Conservation (phyloP, 2,329 filamentous ascomycete species). For the Colletotrichum tropicale region DNA sequence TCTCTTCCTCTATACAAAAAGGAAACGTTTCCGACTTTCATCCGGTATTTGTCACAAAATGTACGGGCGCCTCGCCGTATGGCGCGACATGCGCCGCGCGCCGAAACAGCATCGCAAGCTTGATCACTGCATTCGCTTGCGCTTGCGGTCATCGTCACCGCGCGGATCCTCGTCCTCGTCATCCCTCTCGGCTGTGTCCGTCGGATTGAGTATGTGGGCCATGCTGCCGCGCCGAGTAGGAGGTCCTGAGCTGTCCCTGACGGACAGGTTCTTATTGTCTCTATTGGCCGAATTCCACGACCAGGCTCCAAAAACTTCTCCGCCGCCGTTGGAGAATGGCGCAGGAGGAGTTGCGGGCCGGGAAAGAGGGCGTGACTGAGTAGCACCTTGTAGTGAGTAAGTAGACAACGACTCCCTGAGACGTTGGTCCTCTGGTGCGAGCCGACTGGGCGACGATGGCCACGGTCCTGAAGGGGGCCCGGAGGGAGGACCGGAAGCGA, state of each 20-base stretch:
- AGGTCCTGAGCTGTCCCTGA: conserved; percentile 61
- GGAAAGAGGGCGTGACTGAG: conserved; percentile 49
- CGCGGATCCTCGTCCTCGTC: conserved; percentile 61
- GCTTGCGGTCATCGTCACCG: conserved; percentile 64
- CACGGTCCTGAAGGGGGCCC: conserved; percentile 57
- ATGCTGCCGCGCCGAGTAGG: conserved; percentile 64
- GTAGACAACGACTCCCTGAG: conserved; percentile 61
- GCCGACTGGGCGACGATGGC: conserved; percentile 59
- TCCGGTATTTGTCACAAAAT: conserved; percentile 12
- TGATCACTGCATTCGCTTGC: conserved; percentile 60
- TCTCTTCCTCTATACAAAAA: conserved; percentile 9
- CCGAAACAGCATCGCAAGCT: neutral
- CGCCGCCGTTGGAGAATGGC: conserved; percentile 51
- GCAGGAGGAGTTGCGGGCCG: conserved; percentile 59
- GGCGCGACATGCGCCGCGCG: neutral
- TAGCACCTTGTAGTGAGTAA: conserved; percentile 53
- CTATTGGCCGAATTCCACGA: conserved; percentile 59
- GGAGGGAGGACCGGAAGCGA: conserved; percentile 54
- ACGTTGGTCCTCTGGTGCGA: conserved; percentile 56
- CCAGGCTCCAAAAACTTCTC: conserved; percentile 58
- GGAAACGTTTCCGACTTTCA: neutral
- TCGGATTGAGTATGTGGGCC: conserved; percentile 68
- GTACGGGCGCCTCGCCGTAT: neutral
- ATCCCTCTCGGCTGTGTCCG: conserved; percentile 58
- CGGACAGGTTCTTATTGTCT: conserved; percentile 53